These are phyloP conservation scores for Pulveroboletus sp. DNA, from an alignment of 768 basidiomycete species.

Conservation along the genomic window DNA sequence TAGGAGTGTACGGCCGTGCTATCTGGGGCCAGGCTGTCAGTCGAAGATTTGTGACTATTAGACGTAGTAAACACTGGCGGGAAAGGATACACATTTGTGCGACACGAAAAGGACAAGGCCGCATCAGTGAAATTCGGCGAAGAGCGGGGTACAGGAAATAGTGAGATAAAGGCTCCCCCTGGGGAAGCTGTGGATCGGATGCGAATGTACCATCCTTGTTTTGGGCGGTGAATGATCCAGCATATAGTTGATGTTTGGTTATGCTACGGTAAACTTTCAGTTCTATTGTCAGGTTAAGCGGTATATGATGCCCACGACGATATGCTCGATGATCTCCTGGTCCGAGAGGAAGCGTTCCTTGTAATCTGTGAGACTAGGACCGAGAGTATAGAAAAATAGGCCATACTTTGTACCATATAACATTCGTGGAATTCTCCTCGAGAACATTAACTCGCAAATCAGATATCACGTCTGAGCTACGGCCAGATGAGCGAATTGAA, in stretches of 20 bases:
- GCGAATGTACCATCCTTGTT: slow-evolving; percentile 82
- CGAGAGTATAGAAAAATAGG: not conserved
- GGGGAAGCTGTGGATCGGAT: slow-evolving; percentile 69
- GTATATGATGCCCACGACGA: slow-evolving; percentile 50
- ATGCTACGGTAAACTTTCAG: slow-evolving; percentile 39
- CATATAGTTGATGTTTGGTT: slow-evolving; percentile 58
- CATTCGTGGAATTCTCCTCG: slow-evolving; percentile 50
- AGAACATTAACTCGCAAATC: slow-evolving; percentile 64
- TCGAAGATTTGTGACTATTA: slow-evolving; percentile 21
- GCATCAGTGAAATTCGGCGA: slow-evolving; percentile 49
- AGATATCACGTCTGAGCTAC: slow-evolving; percentile 68
- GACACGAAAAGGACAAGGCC: slow-evolving; percentile 47
- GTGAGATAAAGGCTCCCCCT: slow-evolving; percentile 51
- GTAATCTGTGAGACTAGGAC: slow-evolving; percentile 11
- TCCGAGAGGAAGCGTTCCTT: slow-evolving; percentile 74
- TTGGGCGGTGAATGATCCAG: slow-evolving; percentile 78
- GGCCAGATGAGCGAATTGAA: not conserved
- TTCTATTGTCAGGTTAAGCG: not conserved
- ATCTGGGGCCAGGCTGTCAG: slow-evolving; percentile 28
- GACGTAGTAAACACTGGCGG: slow-evolving; percentile 12
- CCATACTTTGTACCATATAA: slow-evolving; percentile 73
- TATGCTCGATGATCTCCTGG: slow-evolving; percentile 69
- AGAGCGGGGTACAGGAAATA: slow-evolving; percentile 44
- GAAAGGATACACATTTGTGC: slow-evolving; percentile 38
- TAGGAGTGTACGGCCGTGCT: slow-evolving; percentile 46